Base-by-base conservation (phyloP, 2,329 filamentous ascomycete species). In the Calonectria henricotiae region DNA sequence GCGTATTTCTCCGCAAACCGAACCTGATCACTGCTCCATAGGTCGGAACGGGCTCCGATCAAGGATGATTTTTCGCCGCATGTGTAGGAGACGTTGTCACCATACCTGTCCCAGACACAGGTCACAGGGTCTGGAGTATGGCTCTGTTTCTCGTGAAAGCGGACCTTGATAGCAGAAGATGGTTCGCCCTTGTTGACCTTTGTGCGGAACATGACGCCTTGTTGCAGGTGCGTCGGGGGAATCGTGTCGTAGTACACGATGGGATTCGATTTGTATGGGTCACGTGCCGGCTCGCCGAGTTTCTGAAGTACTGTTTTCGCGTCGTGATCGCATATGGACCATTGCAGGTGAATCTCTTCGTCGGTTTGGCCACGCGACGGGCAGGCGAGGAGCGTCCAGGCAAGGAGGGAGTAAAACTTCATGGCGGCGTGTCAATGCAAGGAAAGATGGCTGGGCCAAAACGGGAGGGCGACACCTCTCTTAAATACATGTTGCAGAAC, bases 151-250 rank as follows among this genome's bases (percentile, higher is more conserved):
- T 58, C 51, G 20, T 58, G 11, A 5, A 58, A 58, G 13, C 51
- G 51, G 7, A 58, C 51, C 23, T 58, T 58, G 32, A 58, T 39
- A 2, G 39, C 9, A 23, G 51, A 58, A 9, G 17, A 11, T 1
- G 51, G 32, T 11, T 58, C n/a, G 3, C 51, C 51, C 12, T 58
- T 58, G 51, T 58, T 58, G 1, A 58, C 51, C 20, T 58, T 58
- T 7, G 51, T 58, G 35, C 51, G 51, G 20, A 58, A 58, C 51
- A 58, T 58, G 32, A 58, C 20, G 13, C 51, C 51, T 58, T 39
- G 32, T 39, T 58, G 51, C 32, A 15, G 2, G 20, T 58, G 35
- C 1, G 35, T 58, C 13, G 51, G 51, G 4, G 51, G 51, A 5
- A 58, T 32, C 2, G 51, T 58, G 20, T 58, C 51, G 17, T 39